These are phyloP conservation scores for Nakazawaea peltata DNA, from an alignment of 805 yeast species.

Conservation along the genomic window DNA sequence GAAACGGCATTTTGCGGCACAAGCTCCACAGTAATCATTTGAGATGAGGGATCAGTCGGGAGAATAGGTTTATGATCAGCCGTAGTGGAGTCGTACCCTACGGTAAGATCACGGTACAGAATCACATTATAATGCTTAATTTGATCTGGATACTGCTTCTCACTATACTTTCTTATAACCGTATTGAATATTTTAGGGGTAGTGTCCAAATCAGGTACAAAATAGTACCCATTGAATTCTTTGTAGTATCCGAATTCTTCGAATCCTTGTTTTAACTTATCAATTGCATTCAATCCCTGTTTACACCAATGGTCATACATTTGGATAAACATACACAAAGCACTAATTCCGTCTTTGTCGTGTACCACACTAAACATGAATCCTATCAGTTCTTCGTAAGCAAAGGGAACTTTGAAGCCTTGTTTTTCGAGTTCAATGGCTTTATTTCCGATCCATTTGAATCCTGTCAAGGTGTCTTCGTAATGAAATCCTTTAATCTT, in stretches of 20 bases:
- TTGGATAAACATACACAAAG: constrained; percentile 69
- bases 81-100: constrained; percentile 72
- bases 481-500: constrained; percentile 48
- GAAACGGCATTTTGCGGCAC: constrained; percentile 12
- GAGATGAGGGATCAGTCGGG: constrained; percentile 66
- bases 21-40: constrained; percentile 75
- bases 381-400: constrained; percentile 94
- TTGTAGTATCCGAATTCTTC: constrained; percentile 70
- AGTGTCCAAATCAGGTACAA: constrained; percentile 42
- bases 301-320: constrained; percentile 46
- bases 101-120: constrained; percentile 78
- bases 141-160: constrained; percentile 30
- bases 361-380: constrained; percentile 79
- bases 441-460: constrained; percentile 94
- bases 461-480: constrained; percentile 87
- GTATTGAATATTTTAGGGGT: constrained; percentile 48
- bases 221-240: constrained; percentile 82
- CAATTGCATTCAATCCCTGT: constrained; percentile 30
- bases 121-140: constrained; percentile 54
- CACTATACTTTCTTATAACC: constrained; percentile 22
- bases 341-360: constrained; percentile 91
- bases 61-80: constrained; percentile 47
- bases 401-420: constrained; percentile 77
- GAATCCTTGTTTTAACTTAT: constrained; percentile 51
- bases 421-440: constrained; percentile 61